Evolutionary conservation across 192 early-diverging fungal species (phyloP).

Genomic region (Coemansia javaensis): DNA sequence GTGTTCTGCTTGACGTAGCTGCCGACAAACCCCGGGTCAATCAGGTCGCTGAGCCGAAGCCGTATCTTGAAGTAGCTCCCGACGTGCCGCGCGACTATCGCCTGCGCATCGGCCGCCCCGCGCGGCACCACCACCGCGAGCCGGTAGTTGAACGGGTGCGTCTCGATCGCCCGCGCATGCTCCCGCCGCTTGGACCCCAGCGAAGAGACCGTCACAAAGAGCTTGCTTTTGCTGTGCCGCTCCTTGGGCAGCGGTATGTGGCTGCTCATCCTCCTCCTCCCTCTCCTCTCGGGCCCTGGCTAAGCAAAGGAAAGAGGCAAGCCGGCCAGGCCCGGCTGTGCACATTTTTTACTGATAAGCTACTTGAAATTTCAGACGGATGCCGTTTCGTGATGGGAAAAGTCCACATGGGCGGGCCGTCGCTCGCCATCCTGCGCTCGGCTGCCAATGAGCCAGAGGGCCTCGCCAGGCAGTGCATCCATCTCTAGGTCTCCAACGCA

Average conservation of each 20-base stretch:
- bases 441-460: too few species aligned
- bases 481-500: too few species aligned
- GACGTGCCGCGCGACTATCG: neutral
- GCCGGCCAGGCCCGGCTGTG: too few species aligned
- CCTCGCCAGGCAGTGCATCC: too few species aligned
- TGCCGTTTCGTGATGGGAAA: too few species aligned
- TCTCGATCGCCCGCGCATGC: conserved; percentile 20
- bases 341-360: too few species aligned
- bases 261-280: conserved; percentile 44
- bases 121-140: conserved; percentile 11
- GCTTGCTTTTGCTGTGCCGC: conserved; percentile 46
- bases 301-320: too few species aligned
- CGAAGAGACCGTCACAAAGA: conserved; percentile 29
- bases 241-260: conserved; percentile 42
- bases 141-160: conserved; percentile 43
- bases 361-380: too few species aligned
- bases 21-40: conserved; percentile 31
- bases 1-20: conserved; percentile 16
- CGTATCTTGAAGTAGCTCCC: conserved; percentile 17
- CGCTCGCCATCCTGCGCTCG: too few species aligned
- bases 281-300: too few species aligned
- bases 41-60: conserved; percentile 28
- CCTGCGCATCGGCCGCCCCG: neutral
- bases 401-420: too few species aligned
- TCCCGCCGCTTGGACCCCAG: conserved; percentile 35